phyloP scores from a whole-genome alignment of 371 early-diverging fungal species.

The Circinella minor region DNA sequence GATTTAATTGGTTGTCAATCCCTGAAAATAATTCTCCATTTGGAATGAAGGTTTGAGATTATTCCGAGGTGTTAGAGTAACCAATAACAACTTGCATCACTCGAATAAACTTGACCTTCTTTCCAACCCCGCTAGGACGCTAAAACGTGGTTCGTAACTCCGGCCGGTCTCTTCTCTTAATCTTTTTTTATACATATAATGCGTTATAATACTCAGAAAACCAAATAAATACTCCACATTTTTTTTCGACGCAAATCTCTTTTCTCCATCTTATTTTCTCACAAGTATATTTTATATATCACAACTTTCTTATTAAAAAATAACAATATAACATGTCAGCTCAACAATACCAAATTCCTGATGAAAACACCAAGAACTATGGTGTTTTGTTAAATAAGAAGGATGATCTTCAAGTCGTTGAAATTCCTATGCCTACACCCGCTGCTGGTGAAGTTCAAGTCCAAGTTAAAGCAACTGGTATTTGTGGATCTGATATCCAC shows the following conservation, averaged over 20 bases:
- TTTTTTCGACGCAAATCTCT: background rate
- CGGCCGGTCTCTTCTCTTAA: conserved; percentile 5
- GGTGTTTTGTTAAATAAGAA: conserved; percentile 40
- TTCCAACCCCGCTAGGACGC: conserved; percentile 12
- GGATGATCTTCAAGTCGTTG: conserved; percentile 43
- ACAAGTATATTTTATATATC: background rate
- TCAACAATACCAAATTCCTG: conserved; percentile 16
- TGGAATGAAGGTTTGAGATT: conserved; percentile 24
- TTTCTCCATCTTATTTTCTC: conserved; percentile 1
- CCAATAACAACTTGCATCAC: conserved; percentile 9
- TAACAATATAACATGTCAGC: background rate
- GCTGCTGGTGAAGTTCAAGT: conserved; percentile 38
- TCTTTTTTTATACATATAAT: conserved; percentile 1
- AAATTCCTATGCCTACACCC: conserved; percentile 42
- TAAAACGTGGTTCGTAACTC: conserved; percentile 16
- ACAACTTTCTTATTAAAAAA: background rate
- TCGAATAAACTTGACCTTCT: conserved; percentile 8
- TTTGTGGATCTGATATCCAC: conserved; percentile 50
- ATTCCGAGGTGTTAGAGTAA: conserved; percentile 17
- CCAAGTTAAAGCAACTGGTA: conserved; percentile 48
- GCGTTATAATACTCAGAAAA: conserved; percentile 11
- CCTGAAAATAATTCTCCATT: conserved; percentile 26
- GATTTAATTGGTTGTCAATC: conserved; percentile 15
- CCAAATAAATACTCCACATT: conserved; percentile 16
- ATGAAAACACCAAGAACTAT: conserved; percentile 33